phyloP scores from a whole-genome alignment of 78 protist species.

The Acrasis kona region DNA sequence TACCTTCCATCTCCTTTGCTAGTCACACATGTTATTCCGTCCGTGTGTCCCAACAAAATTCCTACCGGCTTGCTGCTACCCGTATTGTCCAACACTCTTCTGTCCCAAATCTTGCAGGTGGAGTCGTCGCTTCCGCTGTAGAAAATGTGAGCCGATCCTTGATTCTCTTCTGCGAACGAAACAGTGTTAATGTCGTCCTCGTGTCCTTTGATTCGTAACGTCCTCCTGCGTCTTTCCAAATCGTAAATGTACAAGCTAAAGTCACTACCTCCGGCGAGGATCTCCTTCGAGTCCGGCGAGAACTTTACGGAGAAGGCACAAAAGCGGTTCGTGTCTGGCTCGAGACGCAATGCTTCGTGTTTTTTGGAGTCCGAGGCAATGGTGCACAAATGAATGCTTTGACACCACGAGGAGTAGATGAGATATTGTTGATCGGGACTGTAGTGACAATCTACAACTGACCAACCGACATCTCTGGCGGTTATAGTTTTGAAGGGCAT shows the following conservation, averaged over 20 bases:
- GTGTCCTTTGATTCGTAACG: conserved; percentile 18
- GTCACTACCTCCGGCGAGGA: conserved; percentile 47
- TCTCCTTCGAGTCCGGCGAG: conserved; percentile 25
- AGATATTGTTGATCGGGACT: not conserved
- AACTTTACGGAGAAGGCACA: conserved; percentile 52
- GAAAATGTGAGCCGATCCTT: conserved; percentile 15
- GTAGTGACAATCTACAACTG: not conserved
- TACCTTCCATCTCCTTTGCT: conserved; percentile 54
- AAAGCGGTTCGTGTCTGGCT: not conserved
- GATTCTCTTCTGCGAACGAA: conserved; percentile 16
- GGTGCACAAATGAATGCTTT: not conserved
- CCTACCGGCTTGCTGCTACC: conserved; percentile 35
- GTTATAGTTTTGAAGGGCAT: not conserved
- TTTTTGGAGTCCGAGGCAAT: not conserved
- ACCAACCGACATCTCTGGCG: not conserved
- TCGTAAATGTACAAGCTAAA: conserved; percentile 35
- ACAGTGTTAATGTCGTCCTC: conserved; percentile 50
- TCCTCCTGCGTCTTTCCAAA: not conserved
- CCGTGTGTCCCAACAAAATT: conserved; percentile 40
- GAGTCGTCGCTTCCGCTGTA: conserved; percentile 51
- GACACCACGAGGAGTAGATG: not conserved
- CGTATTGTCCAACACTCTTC: conserved; percentile 15
- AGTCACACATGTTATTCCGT: conserved; percentile 48
- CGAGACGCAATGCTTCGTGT: not conserved
- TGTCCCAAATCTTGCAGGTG: conserved; percentile 50